Conservation (phyloP, 441 rosid species). For the Populus trichocarpa region DNA sequence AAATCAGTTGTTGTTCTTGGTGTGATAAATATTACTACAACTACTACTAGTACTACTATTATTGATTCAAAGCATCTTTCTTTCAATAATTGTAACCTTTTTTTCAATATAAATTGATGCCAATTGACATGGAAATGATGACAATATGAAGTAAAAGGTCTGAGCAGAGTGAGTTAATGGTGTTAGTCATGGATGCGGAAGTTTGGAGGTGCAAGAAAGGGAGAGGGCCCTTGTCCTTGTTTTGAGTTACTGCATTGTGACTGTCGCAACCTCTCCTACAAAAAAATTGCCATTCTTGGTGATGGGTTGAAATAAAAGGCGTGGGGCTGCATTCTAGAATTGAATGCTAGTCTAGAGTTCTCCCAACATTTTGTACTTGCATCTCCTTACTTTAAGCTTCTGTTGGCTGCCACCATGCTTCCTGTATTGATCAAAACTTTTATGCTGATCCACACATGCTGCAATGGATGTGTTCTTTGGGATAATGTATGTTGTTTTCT, state of each 20-base stretch:
- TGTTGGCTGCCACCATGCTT: neutral
- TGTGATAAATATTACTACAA: neutral
- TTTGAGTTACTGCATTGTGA: slow-evolving; percentile 31
- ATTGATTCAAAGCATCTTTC: too few relatives aligned
- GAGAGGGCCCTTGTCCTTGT: slow-evolving; percentile 46
- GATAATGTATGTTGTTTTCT: too few relatives aligned
- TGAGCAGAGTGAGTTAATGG: slow-evolving; percentile 29
- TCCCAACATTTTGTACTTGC: slow-evolving; percentile 1
- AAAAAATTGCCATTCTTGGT: neutral
- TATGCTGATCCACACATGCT: neutral
- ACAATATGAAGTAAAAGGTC: slow-evolving; percentile 37
- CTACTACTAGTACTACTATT: neutral
- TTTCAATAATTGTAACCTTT: neutral
- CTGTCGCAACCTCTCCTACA: slow-evolving; percentile 47
- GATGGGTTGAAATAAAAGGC: too few relatives aligned
- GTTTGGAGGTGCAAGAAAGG: slow-evolving; percentile 13
- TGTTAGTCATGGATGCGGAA: slow-evolving; percentile 17
- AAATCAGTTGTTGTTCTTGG: neutral
- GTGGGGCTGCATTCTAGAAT: too few relatives aligned
- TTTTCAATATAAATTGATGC: too few relatives aligned
- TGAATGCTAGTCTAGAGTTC: neutral
- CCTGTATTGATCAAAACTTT: neutral
- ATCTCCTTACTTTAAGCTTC: slow-evolving; percentile 11
- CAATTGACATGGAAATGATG: neutral
- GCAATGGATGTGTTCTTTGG: too few relatives aligned